Percentiles rank a stretch among this genome's conserved stretches.
These are phyloP conservation scores for Starmerella kuoi DNA, from an alignment of 805 yeast genomes.

Conservation along the genomic window DNA sequence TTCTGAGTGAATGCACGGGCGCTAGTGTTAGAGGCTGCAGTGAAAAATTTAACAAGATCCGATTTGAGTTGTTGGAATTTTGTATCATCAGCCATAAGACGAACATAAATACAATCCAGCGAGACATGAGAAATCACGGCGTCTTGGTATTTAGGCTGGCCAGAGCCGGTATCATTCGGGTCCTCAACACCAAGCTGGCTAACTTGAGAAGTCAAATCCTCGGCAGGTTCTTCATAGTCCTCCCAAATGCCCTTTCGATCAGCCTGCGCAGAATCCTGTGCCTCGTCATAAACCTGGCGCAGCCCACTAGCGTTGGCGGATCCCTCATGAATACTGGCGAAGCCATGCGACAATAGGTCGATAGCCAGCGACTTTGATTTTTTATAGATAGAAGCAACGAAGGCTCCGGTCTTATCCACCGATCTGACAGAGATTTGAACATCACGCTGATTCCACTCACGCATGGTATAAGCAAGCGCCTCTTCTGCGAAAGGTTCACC, in stretches of 20 bases:
- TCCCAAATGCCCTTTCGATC: slow-evolving; percentile 56
- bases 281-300: slow-evolving; percentile 42
- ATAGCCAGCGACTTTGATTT: slow-evolving; percentile 35
- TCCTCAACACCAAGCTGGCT: not conserved
- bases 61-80: slow-evolving; percentile 19
- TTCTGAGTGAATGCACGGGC: slow-evolving; percentile 24
- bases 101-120: slow-evolving; percentile 20
- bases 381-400: slow-evolving; percentile 56
- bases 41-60: slow-evolving; percentile 25
- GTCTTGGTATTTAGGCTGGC: slow-evolving; percentile 25
- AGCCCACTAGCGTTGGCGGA: slow-evolving; percentile 49
- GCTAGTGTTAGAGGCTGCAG: slow-evolving; percentile 26
- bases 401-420: slow-evolving; percentile 68
- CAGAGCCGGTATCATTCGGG: not conserved
- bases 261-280: slow-evolving; percentile 50
- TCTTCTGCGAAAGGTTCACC: slow-evolving; percentile 32
- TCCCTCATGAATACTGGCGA: slow-evolving; percentile 50
- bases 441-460: slow-evolving; percentile 55
- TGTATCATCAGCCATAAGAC: slow-evolving; percentile 18
- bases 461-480: slow-evolving; percentile 44
- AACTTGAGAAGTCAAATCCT: not conserved
- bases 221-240: slow-evolving; percentile 29
- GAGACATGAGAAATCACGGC: slow-evolving; percentile 27
- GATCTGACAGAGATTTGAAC: slow-evolving; percentile 57
- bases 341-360: slow-evolving; percentile 48